phyloP scores from a whole-genome alignment of 768 basidiomycete genomes.

The Tricholoma flavovirens region DNA sequence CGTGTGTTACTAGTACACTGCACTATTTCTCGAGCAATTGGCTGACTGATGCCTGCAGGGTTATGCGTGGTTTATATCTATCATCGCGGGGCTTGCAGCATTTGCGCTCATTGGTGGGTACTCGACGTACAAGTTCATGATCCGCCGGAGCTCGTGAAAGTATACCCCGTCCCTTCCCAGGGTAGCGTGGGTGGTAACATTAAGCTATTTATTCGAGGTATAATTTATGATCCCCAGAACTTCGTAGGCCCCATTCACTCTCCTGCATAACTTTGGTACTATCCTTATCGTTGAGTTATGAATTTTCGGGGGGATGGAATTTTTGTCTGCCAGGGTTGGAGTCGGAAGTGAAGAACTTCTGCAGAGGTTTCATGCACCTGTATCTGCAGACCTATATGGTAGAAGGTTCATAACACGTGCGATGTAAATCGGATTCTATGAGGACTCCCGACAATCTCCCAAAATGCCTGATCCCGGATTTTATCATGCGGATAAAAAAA shows the following conservation, averaged over 20 bases:
- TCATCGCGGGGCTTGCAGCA: slow-evolving; percentile 72
- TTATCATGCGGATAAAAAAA: too few relatives aligned
- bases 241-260: not conserved
- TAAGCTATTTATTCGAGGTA: slow-evolving; percentile 48
- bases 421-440: too few relatives aligned
- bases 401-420: not conserved
- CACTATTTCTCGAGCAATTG: slow-evolving; percentile 7
- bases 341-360: not conserved
- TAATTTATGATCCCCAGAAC: slow-evolving; percentile 57
- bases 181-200: too few relatives aligned
- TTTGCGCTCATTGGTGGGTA: slow-evolving; percentile 82
- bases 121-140: slow-evolving; percentile 74
- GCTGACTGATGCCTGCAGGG: slow-evolving; percentile 18
- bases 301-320: not conserved
- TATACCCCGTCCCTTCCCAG: not conserved
- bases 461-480: too few relatives aligned
- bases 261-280: not conserved
- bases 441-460: too few relatives aligned
- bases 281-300: not conserved
- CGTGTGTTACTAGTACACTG: slow-evolving; percentile 24
- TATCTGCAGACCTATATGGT: too few relatives aligned
- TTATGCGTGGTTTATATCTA: slow-evolving; percentile 83
- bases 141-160: slow-evolving; percentile 25
- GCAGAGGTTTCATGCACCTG: not conserved
- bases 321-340: not conserved